These are phyloP conservation scores for Ascochyta lentis DNA, from an alignment of 2,329 filamentous ascomycete species.

Conservation along the genomic window DNA sequence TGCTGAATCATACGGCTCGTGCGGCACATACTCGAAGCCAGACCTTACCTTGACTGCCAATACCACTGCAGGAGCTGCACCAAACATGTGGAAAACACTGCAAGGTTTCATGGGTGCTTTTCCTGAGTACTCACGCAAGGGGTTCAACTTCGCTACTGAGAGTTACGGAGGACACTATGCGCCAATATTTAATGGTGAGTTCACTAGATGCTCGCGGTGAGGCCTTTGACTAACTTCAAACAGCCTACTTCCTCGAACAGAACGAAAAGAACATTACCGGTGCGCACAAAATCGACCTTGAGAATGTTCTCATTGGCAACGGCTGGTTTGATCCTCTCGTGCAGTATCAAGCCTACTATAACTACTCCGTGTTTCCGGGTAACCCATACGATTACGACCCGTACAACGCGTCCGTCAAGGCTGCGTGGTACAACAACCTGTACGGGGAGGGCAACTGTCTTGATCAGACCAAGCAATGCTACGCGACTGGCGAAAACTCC, in stretches of 20 bases:
- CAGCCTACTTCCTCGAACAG: conserved; percentile 55
- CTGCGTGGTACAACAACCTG: conserved; percentile 64
- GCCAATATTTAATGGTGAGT: conserved; percentile 58
- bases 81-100: conserved; percentile 66
- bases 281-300: conserved; percentile 57
- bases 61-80: conserved; percentile 60
- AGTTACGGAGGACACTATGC: conserved; percentile 66
- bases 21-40: conserved; percentile 63
- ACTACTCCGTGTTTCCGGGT: conserved; percentile 62
- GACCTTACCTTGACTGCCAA: conserved; percentile 61
- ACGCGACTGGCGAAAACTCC: conserved; percentile 57
- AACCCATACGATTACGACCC: conserved; percentile 64
- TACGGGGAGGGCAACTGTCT: conserved; percentile 68
- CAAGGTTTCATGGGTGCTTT: conserved; percentile 70
- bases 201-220: not conserved
- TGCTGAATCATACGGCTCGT: conserved; percentile 51
- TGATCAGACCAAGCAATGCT: conserved; percentile 64
- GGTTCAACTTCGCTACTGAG: conserved; percentile 64
- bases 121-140: conserved; percentile 54
- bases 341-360: conserved; percentile 65
- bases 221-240: not conserved
- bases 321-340: conserved; percentile 65
- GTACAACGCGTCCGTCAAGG: conserved; percentile 58
- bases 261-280: conserved; percentile 54
- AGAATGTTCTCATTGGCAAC: conserved; percentile 63